Evolutionary conservation across 768 basidiomycete genomes (phyloP), one percentile per base, ranked within the genome.

Genomic region (Phylloporus sp.): DNA sequence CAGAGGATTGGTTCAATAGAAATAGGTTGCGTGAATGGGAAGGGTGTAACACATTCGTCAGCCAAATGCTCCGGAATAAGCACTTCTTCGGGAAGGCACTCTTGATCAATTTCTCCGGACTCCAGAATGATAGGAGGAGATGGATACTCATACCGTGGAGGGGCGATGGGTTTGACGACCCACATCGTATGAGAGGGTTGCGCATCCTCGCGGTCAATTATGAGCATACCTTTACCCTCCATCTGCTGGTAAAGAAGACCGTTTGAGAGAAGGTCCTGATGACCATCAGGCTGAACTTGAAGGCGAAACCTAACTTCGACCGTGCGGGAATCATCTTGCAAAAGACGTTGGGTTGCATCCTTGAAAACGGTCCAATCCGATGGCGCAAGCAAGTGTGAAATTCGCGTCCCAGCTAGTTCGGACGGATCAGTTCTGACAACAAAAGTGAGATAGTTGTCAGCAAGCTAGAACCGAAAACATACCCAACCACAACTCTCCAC

Each of bases 171-270:
- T 66, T 87, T 92, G 69, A 94, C 82, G 40, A 95, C 93, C 94
- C 94, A 97, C 94, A 97, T 97, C 13, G 95, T 95, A 69, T 97
- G 97, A 15, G 93, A 90, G 13, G 92, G 85, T 53, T 82, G 80
- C 16, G 88, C 88, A 48, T 86, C 87, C 65, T 93, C 84, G 28
- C 94, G 84, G 73, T 97, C 95, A 53, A 91, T 80, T 85, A 98
- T 95, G 61, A 98, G 81, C 97, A 99, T 97, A 16, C 97, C 97
- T 66, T 95, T 95, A 27, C 91, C 97, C 63, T 97, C 95, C 86
- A 98, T 93, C 59, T 81, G 83, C 67, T 91, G 88, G 68, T 82
- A 90, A 26, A 87, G 75, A 7, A 72, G 70, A 10, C 70, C 66
- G 34, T 76, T 76, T 16, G 72, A 63, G 22, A 76, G 74, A 23